Conservation (phyloP, 2,329 filamentous ascomycete genomes). For the Colletotrichum chrysophilum region DNA sequence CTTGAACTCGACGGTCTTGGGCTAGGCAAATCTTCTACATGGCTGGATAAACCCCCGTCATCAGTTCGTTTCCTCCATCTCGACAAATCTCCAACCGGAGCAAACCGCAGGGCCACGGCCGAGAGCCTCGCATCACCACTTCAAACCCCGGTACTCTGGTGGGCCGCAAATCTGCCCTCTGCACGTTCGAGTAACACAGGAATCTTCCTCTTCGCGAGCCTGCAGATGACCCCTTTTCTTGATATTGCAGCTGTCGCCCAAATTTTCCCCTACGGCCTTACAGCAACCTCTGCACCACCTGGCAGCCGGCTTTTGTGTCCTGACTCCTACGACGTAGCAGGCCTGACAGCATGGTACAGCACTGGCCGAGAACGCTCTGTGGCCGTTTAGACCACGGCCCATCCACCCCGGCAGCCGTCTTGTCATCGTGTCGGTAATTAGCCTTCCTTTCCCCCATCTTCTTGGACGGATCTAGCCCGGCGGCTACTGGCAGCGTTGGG, state of each 20-base stretch:
- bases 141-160: neutral
- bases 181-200: slow-evolving; percentile 1
- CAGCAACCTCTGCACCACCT: neutral
- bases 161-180: slow-evolving; percentile 6
- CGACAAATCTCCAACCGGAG: neutral
- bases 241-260: neutral
- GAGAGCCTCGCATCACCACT: neutral
- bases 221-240: slow-evolving; percentile 6
- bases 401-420: neutral
- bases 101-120: neutral
- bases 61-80: neutral
- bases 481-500: slow-evolving; percentile 1
- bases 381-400: neutral
- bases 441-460: neutral
- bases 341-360: neutral
- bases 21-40: neutral
- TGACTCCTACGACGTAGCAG: neutral
- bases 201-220: neutral
- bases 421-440: slow-evolving; percentile 2
- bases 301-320: neutral
- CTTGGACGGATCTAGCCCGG: neutral
- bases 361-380: neutral
- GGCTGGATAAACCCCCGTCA: neutral
- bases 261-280: neutral
- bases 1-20: neutral